phyloP scores from a whole-genome alignment of 306 rosid genomes.

The Alnus glutinosa region DNA sequence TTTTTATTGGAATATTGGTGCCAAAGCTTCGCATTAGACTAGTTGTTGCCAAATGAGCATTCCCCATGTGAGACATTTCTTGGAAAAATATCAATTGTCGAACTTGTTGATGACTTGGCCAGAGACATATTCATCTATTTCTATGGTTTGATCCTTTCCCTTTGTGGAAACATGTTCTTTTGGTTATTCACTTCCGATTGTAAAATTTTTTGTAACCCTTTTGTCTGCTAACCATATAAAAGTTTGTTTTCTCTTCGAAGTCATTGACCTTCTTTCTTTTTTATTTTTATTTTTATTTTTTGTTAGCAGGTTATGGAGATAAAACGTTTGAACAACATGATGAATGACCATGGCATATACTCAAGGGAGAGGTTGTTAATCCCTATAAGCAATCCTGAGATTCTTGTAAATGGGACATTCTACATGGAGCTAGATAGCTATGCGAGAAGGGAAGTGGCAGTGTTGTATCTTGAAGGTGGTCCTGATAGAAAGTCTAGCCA shows the following conservation, averaged over 20 bases:
- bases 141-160: not conserved
- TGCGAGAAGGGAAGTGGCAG: constrained; percentile 92
- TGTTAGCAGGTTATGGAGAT: constrained; percentile 74
- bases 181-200: not conserved
- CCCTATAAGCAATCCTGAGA: constrained; percentile 63
- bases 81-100: not conserved
- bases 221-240: not conserved
- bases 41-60: not conserved
- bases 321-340: constrained; percentile 90
- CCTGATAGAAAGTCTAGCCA: constrained; percentile 38
- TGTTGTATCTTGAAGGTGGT: constrained; percentile 64
- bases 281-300: too few species aligned
- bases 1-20: not conserved
- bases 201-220: too few species aligned
- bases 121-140: not conserved
- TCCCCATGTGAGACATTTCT: not conserved
- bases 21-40: not conserved
- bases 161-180: not conserved
- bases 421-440: constrained; percentile 68
- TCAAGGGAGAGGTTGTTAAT: constrained; percentile 87
- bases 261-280: not conserved
- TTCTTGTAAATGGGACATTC: constrained; percentile 65
- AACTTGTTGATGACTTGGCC: not conserved
- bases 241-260: not conserved
- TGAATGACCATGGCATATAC: constrained; percentile 95